Evolutionary conservation across 2,329 filamentous ascomycete species (phyloP), one percentile per base, ranked within the genome.

Genomic region (Phaeosphaeriaceae sp.): DNA sequence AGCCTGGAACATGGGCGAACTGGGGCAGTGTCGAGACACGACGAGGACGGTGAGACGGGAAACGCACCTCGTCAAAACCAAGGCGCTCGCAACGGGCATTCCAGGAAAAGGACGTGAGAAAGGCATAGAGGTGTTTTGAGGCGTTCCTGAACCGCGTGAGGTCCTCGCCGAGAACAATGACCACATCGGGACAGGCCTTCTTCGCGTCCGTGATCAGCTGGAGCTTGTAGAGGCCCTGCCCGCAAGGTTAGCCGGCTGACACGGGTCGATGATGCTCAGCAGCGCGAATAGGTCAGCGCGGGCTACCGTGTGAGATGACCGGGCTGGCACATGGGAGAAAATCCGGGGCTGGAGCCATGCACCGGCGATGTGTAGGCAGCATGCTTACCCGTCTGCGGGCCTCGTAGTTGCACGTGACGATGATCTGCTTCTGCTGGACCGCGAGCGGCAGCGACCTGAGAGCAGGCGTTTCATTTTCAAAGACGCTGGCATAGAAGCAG

Each of bases 401-500:
- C 73, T 91, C 91, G 77, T 98, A 98, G 79, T 98, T 98, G 84
- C 74, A 77, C 31, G 76, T 78, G 63, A 78, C 76, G n/a, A 78
- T 84, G 54, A 97, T 97, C 74, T 93, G 91, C 79, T 97, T 97
- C 78, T 97, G 93, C 77, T 93, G 91, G 57, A 97, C 88, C 36
- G 92, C 93, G 33, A 98, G 81, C 7, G 93, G 92, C 19, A 90
- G 79, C 1, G 84, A 83, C 72, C 88, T 92, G 56, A 97, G 82
- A 2, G 84, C 81, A 0, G 93, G 92, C 64, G 91, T 88, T 73
- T 91, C 89, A 63, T 89, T 89, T 79, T 97, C 93, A 66, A 95
- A 89, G 9, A 95, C 93, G 50, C 92, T 92, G 21, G 93, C 93
- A 76, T 98, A 98, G 82, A 98, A 98, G 81, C 92, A 96, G 80